Base-by-base conservation (phyloP, 1,284 basidiomycete species). In the Puccinia brachypodii region DNA sequence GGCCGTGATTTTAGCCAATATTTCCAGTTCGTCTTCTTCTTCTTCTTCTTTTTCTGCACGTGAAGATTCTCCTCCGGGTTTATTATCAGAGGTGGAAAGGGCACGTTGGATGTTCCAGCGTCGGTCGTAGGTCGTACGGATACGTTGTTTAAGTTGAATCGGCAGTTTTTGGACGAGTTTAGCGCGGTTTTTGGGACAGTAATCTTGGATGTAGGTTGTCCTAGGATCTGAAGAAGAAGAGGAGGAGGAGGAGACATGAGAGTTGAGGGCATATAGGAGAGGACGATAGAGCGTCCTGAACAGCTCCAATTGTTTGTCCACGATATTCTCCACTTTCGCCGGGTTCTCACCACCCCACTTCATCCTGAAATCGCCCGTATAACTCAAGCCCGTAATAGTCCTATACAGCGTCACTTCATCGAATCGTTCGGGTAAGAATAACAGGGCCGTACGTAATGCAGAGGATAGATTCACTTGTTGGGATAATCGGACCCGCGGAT, bases 341-440 rank as follows among this genome's bases (percentile, higher is more conserved):
- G 94, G 92, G 87, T 99, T 98, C 89, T 99, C 96, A 0, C 92
- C 96, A 0, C 92, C 95, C 4, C 95, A 95, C 50, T 91, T 84
- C 96, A 99, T 99, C 47, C 96, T 90, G 69, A 95, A 94, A 86
- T 99, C 97, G 31, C 94, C 94, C 83, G 89, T 88, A 86, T 99
- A 99, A 83, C 91, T 93, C 69, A 99, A 91, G 0, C 92, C 91
- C 0, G 96, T 92, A 71, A 99, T 93, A 71, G 91, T 90, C 84
- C 92, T 91, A 86, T 95, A 99, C 7, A 99, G 90, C 83, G 93
- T 90, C 19, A 89, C 89, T 87, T 97, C 94, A 58, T 91, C 89
- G 86, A 93, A 93, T 19, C 86, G 84, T 60, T 88, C 88, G 0
- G 92, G 91, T 36, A 92, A 88, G 19, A 90, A 89, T 82, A 91